These are phyloP conservation scores for Hypoxylon fragiforme DNA, from an alignment of 495 filamentous ascomycete genomes.

Conservation along the genomic window DNA sequence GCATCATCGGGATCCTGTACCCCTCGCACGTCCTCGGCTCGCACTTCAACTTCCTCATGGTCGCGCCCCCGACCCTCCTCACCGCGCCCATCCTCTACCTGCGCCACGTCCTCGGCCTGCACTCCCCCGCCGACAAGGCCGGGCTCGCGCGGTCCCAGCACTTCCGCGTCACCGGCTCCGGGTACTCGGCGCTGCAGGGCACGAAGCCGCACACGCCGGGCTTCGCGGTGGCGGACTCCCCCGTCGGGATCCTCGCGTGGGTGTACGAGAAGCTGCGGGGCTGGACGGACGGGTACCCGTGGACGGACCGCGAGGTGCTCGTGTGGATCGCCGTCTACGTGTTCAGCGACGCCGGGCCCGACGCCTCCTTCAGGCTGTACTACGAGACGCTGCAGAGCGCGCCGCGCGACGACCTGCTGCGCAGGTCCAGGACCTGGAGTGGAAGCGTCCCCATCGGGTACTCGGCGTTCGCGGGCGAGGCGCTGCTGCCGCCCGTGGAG, in stretches of 20 bases:
- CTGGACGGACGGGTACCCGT: constrained; percentile 65
- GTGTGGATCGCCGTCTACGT: constrained; percentile 64
- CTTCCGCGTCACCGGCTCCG: constrained; percentile 52
- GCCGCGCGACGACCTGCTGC: too few relatives aligned
- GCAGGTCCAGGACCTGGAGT: constrained; percentile 2
- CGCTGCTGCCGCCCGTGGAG: constrained; percentile 51
- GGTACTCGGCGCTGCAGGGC: constrained; percentile 55
- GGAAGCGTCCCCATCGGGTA: constrained; percentile 42
- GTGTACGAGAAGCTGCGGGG: constrained; percentile 67
- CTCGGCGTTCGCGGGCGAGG: constrained; percentile 55
- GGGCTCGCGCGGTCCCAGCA: constrained; percentile 48
- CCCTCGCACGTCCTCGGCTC: constrained; percentile 58
- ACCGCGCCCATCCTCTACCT: constrained; percentile 44
- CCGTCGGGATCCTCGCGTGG: constrained; percentile 63
- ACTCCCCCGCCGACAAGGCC: constrained; percentile 38
- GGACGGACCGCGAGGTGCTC: constrained; percentile 66
- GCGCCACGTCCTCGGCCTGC: constrained; percentile 41
- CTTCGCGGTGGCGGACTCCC: constrained; percentile 58
- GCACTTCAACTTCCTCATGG: constrained; percentile 65
- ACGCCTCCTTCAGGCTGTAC: constrained; percentile 58
- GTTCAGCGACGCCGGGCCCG: constrained; percentile 58
- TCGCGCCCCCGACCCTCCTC: constrained; percentile 38
- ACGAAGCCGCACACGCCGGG: constrained; percentile 65
- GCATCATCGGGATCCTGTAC: constrained; percentile 58
- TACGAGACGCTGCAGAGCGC: constrained; percentile 52